Base-by-base conservation (phyloP, 2,329 filamentous ascomycete genomes). In the Cercospora nicotianae region DNA sequence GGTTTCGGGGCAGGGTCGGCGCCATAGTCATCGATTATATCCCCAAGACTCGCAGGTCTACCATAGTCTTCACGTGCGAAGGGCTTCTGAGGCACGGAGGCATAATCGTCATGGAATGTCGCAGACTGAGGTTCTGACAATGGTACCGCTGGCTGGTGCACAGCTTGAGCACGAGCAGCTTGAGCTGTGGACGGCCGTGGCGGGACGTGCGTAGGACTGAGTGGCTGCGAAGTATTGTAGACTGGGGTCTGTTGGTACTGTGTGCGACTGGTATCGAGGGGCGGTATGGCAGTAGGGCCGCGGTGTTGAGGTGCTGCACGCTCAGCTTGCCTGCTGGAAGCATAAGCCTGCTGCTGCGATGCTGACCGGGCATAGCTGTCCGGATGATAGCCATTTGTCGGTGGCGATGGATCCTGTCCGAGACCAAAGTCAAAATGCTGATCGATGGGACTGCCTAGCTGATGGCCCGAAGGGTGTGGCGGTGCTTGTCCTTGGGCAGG, bases 11-110 rank as follows among this genome's bases (percentile, higher is more conserved):
- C 20, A 30, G 67, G 33, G 9, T 66, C 64, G 63, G 66, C 65
- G 36, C 62, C 65, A 59, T 72, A 72, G 20, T 70, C 69, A 61
- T 72, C 71, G 45, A 70, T 69, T 28, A 71, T 71, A 36, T 69
- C 69, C 20, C 69, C 67, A 7, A 68, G 31, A 36, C 66, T 70
- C 26, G 63, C 66, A 31, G 65, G 36, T 53, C 68, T 59, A 30
- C 63, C 64, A 12, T 66, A 48, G 18, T 69, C 67, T 8, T 68
- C 58, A 18, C 65, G 67, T 23, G 63, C 48, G 59, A 69, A 69
- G 5, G 66, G 69, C 39, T 67, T 69, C 51, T 60, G 33, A 5
- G 64, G 63, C 57, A 63, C 60, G 18, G 57, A 57, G 31, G 57
- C 45, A 57, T 64, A 62, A 30, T 64, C 66, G 58, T 64, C 63